Base-by-base conservation (phyloP, 208 protist genomes). In the Histomonas meleagridis region DNA sequence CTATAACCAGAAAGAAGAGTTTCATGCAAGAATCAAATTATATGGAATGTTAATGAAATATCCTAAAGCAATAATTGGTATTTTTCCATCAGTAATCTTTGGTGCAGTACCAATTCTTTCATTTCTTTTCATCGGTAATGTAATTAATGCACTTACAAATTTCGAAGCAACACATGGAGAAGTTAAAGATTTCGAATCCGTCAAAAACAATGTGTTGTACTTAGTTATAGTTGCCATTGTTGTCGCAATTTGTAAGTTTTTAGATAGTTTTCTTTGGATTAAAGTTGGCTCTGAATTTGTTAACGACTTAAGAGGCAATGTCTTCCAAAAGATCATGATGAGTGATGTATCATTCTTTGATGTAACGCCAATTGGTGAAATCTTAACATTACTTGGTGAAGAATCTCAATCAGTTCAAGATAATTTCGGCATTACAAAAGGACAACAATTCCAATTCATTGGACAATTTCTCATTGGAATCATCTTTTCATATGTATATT, bases 271-370 rank as follows among this genome's bases (percentile, higher is more conserved):
- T 28, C 28, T 51, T 5, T 86, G 76, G 76, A 55, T 86, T 26
- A 86, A 46, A 55, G 55, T 86, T 38, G 76, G 76, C 18, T 86
- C 40, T 7, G 12, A 49, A n/a, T n/a, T 86, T 49, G 51, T 46
- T 38, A 38, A 26, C 40, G 55, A 18, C 10, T n/a, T 86, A n/a
- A 51, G 46, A 38, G n/a, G 46, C 51, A 46, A 51, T 49, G 5
- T 86, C 2, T 86, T 86, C 46, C n/a, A 32, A 16, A 86, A 86
- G 5, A 86, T 86, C 46, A 86, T 86, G 76, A 51, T 16, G 38
- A 53, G 21, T 38, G 76, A 86, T 55, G 76, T 86, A 4, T 38
- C 76, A 38, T 86, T 86, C 32, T 86, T 86, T 28, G 76, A 86
- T 38, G 55, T 28, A 55, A 51, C 51, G n/a, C 76, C 76, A 86